phyloP scores from a whole-genome alignment of 228 moss, liverwort and hornwort genomes.

The Sphagnum magellanicum region DNA sequence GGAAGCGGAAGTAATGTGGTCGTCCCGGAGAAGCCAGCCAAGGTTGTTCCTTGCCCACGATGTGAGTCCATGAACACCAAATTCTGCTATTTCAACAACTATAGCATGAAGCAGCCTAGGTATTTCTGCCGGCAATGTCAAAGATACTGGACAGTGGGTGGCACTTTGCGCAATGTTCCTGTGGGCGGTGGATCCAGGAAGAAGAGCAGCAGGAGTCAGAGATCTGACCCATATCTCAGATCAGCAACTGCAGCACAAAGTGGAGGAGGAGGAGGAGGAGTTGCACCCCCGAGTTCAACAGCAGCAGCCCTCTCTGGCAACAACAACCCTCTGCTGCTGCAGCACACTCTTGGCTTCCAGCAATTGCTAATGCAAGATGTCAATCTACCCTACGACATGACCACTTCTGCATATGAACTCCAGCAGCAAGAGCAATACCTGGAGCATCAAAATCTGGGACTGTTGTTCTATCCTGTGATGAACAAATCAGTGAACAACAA shows the following conservation, averaged over 20 bases:
- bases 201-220: constrained; percentile 24
- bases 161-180: constrained; percentile 53
- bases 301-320: neutral
- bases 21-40: constrained; percentile 31
- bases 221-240: constrained; percentile 35
- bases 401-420: constrained; percentile 8
- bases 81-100: constrained; percentile 60
- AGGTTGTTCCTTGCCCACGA: constrained; percentile 44
- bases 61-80: constrained; percentile 59
- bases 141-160: constrained; percentile 62
- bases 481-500: constrained; percentile 4
- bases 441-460: constrained; percentile 15
- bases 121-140: constrained; percentile 60
- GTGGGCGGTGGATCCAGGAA: constrained; percentile 53
- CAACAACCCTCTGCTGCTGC: neutral
- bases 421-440: constrained; percentile 14
- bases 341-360: constrained; percentile 36
- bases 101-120: constrained; percentile 38
- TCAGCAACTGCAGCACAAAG: neutral
- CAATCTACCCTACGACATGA: constrained; percentile 14
- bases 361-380: constrained; percentile 38
- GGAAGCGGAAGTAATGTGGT: constrained; percentile 16
- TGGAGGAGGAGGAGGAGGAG: neutral
- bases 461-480: constrained; percentile 9
- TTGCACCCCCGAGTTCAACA: neutral